phyloP scores from a whole-genome alignment of 495 filamentous ascomycete species.

The Podospora comata region DNA sequence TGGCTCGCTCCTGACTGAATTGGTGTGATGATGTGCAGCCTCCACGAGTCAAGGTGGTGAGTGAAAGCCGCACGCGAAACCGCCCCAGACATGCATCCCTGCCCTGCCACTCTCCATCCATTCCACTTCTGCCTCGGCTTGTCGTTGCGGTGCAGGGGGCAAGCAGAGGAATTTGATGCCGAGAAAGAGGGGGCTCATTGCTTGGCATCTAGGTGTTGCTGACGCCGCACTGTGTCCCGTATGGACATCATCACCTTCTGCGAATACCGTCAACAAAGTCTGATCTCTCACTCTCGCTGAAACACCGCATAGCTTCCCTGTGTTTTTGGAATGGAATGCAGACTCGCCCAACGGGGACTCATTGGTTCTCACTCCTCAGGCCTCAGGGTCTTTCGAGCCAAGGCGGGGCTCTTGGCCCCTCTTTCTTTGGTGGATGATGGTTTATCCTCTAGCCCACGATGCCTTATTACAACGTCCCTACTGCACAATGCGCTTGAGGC shows the following conservation, averaged over 20 bases:
- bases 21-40: slow-evolving; percentile 37
- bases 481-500: neutral
- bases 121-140: slow-evolving; percentile 30
- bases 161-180: slow-evolving; percentile 29
- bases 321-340: neutral
- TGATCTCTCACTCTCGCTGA: neutral
- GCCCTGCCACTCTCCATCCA: slow-evolving; percentile 5
- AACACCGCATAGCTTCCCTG: neutral
- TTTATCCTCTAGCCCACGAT: neutral
- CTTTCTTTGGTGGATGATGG: neutral
- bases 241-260: slow-evolving; percentile 19
- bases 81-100: slow-evolving; percentile 24
- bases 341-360: neutral
- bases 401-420: neutral
- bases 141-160: slow-evolving; percentile 17
- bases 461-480: neutral
- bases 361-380: neutral
- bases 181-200: slow-evolving; percentile 20
- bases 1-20: slow-evolving; percentile 19
- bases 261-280: slow-evolving; percentile 7
- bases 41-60: slow-evolving; percentile 35
- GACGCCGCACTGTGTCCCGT: slow-evolving; percentile 26
- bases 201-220: neutral
- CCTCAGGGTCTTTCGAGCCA: neutral
- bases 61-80: slow-evolving; percentile 19